Base-by-base conservation (phyloP, 1,284 basidiomycete genomes). In the Cystobasidium slooffiae region DNA sequence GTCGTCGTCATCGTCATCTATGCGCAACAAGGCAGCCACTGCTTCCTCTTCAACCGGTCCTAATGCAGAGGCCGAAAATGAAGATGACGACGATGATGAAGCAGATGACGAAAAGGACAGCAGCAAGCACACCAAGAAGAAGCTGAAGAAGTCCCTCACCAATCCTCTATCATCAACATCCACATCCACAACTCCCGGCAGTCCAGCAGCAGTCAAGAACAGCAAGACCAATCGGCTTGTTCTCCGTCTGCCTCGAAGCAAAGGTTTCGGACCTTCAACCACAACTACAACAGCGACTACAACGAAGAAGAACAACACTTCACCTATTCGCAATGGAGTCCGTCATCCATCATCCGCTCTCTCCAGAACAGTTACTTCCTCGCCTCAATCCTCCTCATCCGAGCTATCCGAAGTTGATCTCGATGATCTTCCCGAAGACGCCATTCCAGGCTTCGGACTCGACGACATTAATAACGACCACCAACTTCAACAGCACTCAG, bases 161-260 rank as follows among this genome's bases (percentile, higher is more conserved):
- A 18, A 18, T 39, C 59, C 39, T 44, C 22, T 41, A 37, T 24
- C 6, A 4, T 51, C 37, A 31, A 1, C 43, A 1, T 37, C 14
- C 2, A 10, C 44, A n/a, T 9, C 61, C 16, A 18, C 46, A 31
- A 41, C 46, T 6, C n/a, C 44, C 24, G 43, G 46, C 43, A 31
- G 22, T 49, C 61, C 46, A 16, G 31, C 31, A 31, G 31, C 31
- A 31, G 44, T 47, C 61, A 63, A 63, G 20, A 47, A 22, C 43
- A 20, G 14, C 16, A 63, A 63, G 55, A 22, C 61, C 8, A 66
- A 53, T 59, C 70, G 70, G 18, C 63, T 73, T 43, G 62, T 73
- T 39, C 70, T 73, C 20, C 70, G 70, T 14, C 63, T 73, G 6
- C 66, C 66, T 31, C 65, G 44, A 66, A 56, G 62, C 37, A 73